Percentiles rank a stretch among this genome's conserved stretches.
Conservation (phyloP, 2,329 filamentous ascomycete genomes). For the Huntiella savannae region DNA sequence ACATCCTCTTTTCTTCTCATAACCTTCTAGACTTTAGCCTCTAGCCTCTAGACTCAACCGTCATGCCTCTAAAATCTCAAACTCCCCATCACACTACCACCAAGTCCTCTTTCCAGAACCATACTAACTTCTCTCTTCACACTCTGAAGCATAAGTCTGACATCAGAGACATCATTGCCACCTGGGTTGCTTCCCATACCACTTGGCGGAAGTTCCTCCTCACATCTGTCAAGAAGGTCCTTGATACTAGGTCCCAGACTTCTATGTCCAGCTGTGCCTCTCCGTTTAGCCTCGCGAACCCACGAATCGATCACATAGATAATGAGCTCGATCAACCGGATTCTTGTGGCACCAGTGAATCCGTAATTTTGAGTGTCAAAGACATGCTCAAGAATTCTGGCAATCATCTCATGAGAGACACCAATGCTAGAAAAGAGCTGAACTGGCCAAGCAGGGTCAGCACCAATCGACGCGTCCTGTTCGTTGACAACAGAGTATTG, state of each 20-base stretch:
- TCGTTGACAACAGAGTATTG: conserved; percentile 39
- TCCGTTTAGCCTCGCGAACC: conserved; percentile 29
- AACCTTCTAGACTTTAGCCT: too few species aligned
- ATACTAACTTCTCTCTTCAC: conserved; percentile 26
- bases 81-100: conserved; percentile 20
- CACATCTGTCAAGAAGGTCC: conserved; percentile 32
- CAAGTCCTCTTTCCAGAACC: conserved; percentile 21
- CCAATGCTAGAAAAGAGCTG: conserved; percentile 36
- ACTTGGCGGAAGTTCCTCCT: conserved; percentile 24
- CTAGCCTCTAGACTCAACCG: background rate
- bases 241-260: conserved; percentile 23
- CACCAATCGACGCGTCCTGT: conserved; percentile 38
- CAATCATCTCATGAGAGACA: conserved; percentile 36
- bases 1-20: background rate
- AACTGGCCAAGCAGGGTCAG: conserved; percentile 37
- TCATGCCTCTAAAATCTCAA: conserved; percentile 24
- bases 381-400: conserved; percentile 35
- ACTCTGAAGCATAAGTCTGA: conserved; percentile 24
- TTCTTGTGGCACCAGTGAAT: conserved; percentile 32
- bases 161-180: conserved; percentile 25
- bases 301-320: conserved; percentile 29
- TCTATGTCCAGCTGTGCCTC: conserved; percentile 19
- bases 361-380: conserved; percentile 40
- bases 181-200: conserved; percentile 25
- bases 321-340: conserved; percentile 36